phyloP scores from a whole-genome alignment of 2,329 filamentous ascomycete genomes.

The Canariomyces notabilis region DNA sequence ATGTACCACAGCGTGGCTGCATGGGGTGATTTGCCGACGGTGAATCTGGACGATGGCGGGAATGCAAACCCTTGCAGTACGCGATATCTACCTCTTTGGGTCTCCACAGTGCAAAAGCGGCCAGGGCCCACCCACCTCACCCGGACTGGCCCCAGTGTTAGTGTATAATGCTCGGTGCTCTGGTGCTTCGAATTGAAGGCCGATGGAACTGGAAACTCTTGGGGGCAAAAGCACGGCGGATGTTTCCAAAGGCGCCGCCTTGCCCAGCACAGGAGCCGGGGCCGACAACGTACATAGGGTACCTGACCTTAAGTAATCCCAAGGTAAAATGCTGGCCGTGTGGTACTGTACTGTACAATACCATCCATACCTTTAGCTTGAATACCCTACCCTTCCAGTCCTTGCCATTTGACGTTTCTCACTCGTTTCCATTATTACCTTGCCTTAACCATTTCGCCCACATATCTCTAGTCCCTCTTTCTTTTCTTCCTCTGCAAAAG shows the following conservation, averaged over 20 bases:
- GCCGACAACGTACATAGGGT: slow-evolving; percentile 12
- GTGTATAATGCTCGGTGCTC: neutral
- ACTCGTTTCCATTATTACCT: slow-evolving; percentile 27
- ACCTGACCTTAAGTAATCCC: too few relatives aligned
- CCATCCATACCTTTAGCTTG: slow-evolving; percentile 5
- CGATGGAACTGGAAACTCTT: slow-evolving; percentile 16
- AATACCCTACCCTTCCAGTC: slow-evolving; percentile 13
- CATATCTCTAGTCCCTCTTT: slow-evolving; percentile 20
- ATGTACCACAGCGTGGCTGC: slow-evolving; percentile 20
- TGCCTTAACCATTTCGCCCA: slow-evolving; percentile 22
- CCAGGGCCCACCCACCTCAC: slow-evolving; percentile 17
- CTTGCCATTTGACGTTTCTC: slow-evolving; percentile 27
- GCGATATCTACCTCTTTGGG: slow-evolving; percentile 20
- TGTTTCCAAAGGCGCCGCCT: slow-evolving; percentile 14
- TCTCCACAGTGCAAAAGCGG: slow-evolving; percentile 17
- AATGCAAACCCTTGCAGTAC: slow-evolving; percentile 26
- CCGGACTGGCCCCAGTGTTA: slow-evolving; percentile 7
- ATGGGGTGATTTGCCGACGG: slow-evolving; percentile 23
- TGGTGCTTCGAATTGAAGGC: slow-evolving; percentile 7
- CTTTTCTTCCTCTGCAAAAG: slow-evolving; percentile 12
- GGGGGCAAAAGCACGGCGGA: neutral
- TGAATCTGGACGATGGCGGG: slow-evolving; percentile 22
- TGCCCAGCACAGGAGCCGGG: slow-evolving; percentile 13
- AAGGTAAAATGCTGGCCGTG: too few relatives aligned
- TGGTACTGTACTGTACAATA: slow-evolving; percentile 10